Percentiles rank a stretch among this genome's conserved stretches.
Evolutionary conservation across 1,139 yeast genomes (phyloP).

Genomic region (Pichia kudriavzevii): DNA sequence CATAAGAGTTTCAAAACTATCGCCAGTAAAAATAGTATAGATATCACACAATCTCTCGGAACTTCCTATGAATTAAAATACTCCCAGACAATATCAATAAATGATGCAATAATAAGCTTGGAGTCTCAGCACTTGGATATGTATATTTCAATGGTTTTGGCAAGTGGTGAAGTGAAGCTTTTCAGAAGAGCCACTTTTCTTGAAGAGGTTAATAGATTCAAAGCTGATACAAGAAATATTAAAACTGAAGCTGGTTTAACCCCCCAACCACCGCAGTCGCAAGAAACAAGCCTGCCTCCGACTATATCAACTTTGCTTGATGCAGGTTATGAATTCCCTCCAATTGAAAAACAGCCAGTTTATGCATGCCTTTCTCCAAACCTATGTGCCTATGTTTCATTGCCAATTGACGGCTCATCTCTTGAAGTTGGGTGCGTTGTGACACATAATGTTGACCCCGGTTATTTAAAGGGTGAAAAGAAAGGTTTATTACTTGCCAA

Average conservation of each 20-base stretch:
- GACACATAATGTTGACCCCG: constrained; percentile 22
- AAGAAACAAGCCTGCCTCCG: constrained; percentile 26
- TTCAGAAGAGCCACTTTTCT: constrained; percentile 34
- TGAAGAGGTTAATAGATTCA: constrained; percentile 19
- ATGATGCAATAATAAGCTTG: constrained; percentile 22
- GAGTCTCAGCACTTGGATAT: constrained; percentile 25
- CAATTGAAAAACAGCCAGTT: constrained; percentile 30
- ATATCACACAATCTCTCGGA: constrained; percentile 4
- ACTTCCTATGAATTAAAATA: constrained; percentile 13
- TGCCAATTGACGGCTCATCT: constrained; percentile 20
- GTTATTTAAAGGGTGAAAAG: constrained; percentile 17
- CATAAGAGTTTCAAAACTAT: constrained; percentile 24
- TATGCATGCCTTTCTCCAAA: constrained; percentile 51
- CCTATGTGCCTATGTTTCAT: constrained; percentile 40
- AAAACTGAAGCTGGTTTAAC: constrained; percentile 1
- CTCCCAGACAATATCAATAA: constrained; percentile 19
- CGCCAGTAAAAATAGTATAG: constrained; percentile 18
- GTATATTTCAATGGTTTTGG: constrained; percentile 29
- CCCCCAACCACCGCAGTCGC: not conserved
- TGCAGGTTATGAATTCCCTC: constrained; percentile 48
- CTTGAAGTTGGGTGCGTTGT: constrained; percentile 28
- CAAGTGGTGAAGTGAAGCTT: constrained; percentile 38
- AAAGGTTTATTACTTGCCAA: constrained; percentile 34
- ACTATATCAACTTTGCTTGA: constrained; percentile 44
- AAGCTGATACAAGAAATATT: not conserved